phyloP scores from a whole-genome alignment of 345 rosid genomes.

The Alliaria petiolata region DNA sequence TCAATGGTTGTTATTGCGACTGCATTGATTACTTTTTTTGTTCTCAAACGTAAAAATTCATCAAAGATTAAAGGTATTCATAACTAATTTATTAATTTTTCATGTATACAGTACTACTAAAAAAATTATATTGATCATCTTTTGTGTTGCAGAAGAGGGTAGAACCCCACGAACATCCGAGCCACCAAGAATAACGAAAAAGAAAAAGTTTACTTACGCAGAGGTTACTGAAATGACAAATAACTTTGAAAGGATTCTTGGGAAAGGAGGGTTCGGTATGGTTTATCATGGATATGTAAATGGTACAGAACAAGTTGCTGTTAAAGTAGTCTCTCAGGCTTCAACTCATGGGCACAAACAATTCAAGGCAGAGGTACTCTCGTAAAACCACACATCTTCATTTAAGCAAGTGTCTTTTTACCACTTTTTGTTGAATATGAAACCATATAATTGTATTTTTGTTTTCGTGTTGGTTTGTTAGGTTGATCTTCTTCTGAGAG shows the following conservation, averaged over 20 bases:
- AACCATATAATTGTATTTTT: background rate
- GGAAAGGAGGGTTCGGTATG: background rate
- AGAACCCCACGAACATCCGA: background rate
- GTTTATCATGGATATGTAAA: background rate
- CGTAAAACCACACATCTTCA: background rate
- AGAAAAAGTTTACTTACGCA: background rate
- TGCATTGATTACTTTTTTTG: background rate
- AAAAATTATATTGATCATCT: background rate
- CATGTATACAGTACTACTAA: background rate
- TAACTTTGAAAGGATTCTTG: background rate
- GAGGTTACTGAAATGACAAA: constrained; percentile 12
- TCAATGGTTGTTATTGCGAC: background rate
- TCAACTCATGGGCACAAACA: background rate
- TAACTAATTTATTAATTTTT: background rate
- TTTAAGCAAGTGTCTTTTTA: background rate
- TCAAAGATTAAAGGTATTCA: background rate
- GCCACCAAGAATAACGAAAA: background rate
- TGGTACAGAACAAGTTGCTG: background rate
- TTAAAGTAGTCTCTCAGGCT: background rate
- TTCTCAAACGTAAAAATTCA: background rate
- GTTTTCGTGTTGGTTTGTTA: background rate
- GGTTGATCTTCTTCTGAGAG: background rate
- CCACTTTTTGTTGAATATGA: background rate
- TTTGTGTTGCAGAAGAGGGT: background rate
- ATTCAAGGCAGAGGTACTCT: constrained; percentile 17